Conservation (phyloP, 1,284 basidiomycete genomes). For the Ustilago cynodontis region DNA sequence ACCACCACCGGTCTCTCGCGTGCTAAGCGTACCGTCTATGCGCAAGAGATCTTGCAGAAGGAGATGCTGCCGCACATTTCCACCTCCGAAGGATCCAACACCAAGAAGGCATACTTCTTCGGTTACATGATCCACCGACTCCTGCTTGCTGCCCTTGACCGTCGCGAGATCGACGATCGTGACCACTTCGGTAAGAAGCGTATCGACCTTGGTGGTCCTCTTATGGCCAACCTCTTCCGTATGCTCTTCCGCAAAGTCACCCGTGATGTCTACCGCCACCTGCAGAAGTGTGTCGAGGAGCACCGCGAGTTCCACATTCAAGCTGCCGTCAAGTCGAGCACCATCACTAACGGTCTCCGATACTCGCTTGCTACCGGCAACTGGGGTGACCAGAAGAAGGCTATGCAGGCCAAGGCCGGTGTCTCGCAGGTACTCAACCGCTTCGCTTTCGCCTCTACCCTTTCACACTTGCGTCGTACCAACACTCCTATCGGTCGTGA, state of each 20-base stretch:
- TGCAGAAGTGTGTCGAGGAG: constrained; percentile 95
- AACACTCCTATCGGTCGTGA: constrained; percentile 98
- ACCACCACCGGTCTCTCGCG: constrained; percentile 92
- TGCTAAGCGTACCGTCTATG: constrained; percentile 92
- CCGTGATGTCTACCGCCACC: constrained; percentile 94
- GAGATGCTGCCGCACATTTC: constrained; percentile 99
- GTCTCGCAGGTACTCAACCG: constrained; percentile 99
- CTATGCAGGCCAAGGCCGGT: constrained; percentile 94
- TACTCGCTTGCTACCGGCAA: constrained; percentile 99
- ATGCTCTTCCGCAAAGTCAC: constrained; percentile 98
- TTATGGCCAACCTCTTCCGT: constrained; percentile 94
- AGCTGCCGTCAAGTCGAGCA: constrained; percentile 89
- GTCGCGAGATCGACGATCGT: constrained; percentile 96
- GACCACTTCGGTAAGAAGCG: constrained; percentile 99
- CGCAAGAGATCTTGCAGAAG: constrained; percentile 97
- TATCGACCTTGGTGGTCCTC: constrained; percentile 92
- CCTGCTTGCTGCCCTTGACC: constrained; percentile 89
- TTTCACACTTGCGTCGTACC: constrained; percentile 96
- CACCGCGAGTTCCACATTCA: constrained; percentile 95
- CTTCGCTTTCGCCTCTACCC: constrained; percentile 97
- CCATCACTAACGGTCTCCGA: constrained; percentile 97
- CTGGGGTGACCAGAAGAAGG: constrained; percentile 98
- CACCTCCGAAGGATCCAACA: constrained; percentile 93
- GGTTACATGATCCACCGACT: constrained; percentile 99
- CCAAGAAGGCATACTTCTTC: constrained; percentile 99